These are phyloP conservation scores for Penicillium sclerotiorum DNA, from an alignment of 2,329 filamentous ascomycete genomes.

Conservation along the genomic window DNA sequence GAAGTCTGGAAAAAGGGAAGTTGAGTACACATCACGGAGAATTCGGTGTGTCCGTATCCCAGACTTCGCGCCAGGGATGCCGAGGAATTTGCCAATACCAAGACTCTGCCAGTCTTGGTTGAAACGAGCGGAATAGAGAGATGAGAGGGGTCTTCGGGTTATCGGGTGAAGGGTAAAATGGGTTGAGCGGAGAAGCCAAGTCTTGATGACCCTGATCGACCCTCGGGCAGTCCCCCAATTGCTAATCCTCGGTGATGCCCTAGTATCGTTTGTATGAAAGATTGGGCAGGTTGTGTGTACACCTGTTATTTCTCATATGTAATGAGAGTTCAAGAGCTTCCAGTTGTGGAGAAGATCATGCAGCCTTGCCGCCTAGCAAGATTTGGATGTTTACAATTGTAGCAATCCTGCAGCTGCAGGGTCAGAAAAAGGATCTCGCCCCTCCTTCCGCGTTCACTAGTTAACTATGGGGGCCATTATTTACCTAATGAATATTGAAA, in stretches of 20 bases:
- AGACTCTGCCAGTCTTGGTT: not conserved
- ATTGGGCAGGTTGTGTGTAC: not conserved
- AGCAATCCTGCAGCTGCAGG: not conserved
- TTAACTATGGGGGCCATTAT: constrained; percentile 1
- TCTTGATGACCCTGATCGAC: constrained; percentile 1
- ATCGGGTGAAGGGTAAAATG: not conserved
- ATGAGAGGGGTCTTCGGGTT: not conserved
- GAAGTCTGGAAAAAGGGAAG: too few relatives aligned
- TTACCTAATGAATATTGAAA: constrained; percentile 23
- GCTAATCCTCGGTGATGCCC: not conserved
- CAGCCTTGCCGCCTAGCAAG: not conserved
- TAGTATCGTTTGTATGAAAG: not conserved
- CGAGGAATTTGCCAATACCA: constrained; percentile 6
- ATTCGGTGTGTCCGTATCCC: too few relatives aligned
- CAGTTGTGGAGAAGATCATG: too few relatives aligned
- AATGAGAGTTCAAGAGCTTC: too few relatives aligned
- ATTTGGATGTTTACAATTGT: too few relatives aligned
- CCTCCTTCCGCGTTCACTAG: not conserved
- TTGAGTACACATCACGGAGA: too few relatives aligned
- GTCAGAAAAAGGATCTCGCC: not conserved
- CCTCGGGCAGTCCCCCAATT: not conserved
- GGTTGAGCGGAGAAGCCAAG: constrained; percentile 3
- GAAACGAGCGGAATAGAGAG: not conserved
- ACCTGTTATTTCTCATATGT: too few relatives aligned
- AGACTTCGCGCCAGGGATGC: not conserved